Evolutionary conservation across 805 yeast species (phyloP).

Genomic region (Lachancea fermentati): DNA sequence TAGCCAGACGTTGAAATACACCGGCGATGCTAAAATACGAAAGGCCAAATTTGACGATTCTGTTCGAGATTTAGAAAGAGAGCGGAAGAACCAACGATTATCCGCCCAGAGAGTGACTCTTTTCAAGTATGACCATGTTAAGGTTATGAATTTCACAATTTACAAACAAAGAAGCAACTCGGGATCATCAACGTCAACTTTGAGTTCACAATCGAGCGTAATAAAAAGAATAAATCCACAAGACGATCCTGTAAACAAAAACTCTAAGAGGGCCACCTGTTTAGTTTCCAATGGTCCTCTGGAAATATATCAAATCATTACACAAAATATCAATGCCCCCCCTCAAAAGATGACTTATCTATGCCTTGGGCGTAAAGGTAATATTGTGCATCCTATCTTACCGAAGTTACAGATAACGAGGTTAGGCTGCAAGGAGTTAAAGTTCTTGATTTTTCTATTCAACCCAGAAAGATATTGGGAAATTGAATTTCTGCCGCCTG

Average conservation of each 20-base stretch:
- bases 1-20: not conserved
- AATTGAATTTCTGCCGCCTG: conserved; percentile 32
- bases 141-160: conserved; percentile 16
- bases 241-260: not conserved
- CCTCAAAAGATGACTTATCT: conserved; percentile 23
- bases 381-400: conserved; percentile 63
- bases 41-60: not conserved
- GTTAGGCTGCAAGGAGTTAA: conserved; percentile 35
- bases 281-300: conserved; percentile 25
- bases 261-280: conserved; percentile 9
- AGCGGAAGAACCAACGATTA: conserved; percentile 12
- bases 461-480: conserved; percentile 79
- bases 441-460: conserved; percentile 55
- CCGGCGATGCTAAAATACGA: not conserved
- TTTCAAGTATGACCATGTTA: conserved; percentile 24
- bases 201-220: conserved; percentile 5
- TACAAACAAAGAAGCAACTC: conserved; percentile 10
- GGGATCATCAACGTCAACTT: conserved; percentile 9
- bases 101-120: conserved; percentile 31
- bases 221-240: not conserved
- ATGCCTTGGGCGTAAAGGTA: conserved; percentile 29
- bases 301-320: conserved; percentile 30
- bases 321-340: conserved; percentile 14
- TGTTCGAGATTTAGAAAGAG: not conserved
- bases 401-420: conserved; percentile 57